Evolutionary conservation across 805 yeast species (phyloP).

Genomic region (Teunomyces stri): DNA sequence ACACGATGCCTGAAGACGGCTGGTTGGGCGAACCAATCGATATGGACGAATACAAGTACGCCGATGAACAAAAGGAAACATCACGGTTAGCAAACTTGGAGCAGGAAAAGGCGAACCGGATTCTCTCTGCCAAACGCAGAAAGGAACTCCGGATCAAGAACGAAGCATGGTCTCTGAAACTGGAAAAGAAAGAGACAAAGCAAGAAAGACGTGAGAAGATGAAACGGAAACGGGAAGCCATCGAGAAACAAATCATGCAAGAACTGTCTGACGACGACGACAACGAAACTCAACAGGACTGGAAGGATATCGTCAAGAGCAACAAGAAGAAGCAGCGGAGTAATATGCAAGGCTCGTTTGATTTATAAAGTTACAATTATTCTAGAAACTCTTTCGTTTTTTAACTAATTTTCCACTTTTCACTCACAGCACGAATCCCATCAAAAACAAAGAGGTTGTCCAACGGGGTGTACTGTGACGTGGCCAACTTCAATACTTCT

Average conservation of each 20-base stretch:
- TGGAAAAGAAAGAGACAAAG: conserved; percentile 59
- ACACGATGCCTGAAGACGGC: conserved; percentile 64
- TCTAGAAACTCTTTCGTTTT: background rate
- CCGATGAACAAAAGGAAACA: conserved; percentile 62
- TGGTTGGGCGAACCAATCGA: conserved; percentile 67
- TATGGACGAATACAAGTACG: conserved; percentile 64
- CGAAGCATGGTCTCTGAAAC: conserved; percentile 78
- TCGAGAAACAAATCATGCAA: conserved; percentile 51
- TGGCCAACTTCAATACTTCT: conserved; percentile 72
- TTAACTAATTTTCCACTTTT: conserved; percentile 30
- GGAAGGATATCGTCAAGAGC: conserved; percentile 79
- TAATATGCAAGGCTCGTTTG: conserved; percentile 58
- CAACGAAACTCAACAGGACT: conserved; percentile 59
- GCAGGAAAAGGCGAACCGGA: conserved; percentile 37
- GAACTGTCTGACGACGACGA: conserved; percentile 43
- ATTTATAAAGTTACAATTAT: conserved; percentile 20
- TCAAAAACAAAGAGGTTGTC: conserved; percentile 71
- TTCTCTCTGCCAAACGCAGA: conserved; percentile 40
- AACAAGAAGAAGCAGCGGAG: conserved; percentile 56
- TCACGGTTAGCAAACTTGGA: conserved; percentile 58
- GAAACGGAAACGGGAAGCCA: conserved; percentile 63
- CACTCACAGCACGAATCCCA: conserved; percentile 57
- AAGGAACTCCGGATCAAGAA: conserved; percentile 50
- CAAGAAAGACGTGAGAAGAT: conserved; percentile 65
- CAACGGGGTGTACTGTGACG: conserved; percentile 78